phyloP scores from a whole-genome alignment of 2,329 filamentous ascomycete species.

The Colletotrichum liriopes region DNA sequence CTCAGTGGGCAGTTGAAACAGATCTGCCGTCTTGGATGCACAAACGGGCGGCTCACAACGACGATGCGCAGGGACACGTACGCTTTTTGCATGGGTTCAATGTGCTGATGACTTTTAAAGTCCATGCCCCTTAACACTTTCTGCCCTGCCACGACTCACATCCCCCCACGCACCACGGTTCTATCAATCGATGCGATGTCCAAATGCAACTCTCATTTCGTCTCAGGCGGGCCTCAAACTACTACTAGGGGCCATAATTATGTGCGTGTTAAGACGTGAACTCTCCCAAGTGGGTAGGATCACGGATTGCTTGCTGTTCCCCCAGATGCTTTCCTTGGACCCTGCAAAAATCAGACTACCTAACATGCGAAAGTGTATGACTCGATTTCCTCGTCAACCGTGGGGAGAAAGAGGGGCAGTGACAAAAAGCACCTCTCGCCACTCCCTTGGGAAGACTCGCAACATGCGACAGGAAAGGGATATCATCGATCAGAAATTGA shows the following conservation, averaged over 20 bases:
- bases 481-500: slow-evolving; percentile 40
- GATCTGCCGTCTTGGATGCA: neutral
- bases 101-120: slow-evolving; percentile 8
- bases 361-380: slow-evolving; percentile 29
- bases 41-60: neutral
- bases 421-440: neutral
- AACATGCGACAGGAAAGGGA: slow-evolving; percentile 39
- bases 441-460: slow-evolving; percentile 31
- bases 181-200: neutral
- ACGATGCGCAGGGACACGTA: slow-evolving; percentile 15
- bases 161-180: neutral
- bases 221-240: neutral
- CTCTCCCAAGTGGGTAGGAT: slow-evolving; percentile 24
- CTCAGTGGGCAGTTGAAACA: slow-evolving; percentile 33
- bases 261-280: slow-evolving; percentile 5
- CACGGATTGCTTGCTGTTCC: slow-evolving; percentile 36
- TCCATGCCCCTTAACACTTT: slow-evolving; percentile 19
- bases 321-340: slow-evolving; percentile 26
- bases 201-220: slow-evolving; percentile 1
- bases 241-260: slow-evolving; percentile 4
- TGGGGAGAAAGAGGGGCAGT: neutral
- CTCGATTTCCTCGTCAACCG: slow-evolving; percentile 36
- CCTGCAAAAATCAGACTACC: slow-evolving; percentile 31
- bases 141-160: slow-evolving; percentile 17
- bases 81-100: slow-evolving; percentile 1